Conservation (phyloP, 345 rosid species). For the Eucalyptus leucophloia region DNA sequence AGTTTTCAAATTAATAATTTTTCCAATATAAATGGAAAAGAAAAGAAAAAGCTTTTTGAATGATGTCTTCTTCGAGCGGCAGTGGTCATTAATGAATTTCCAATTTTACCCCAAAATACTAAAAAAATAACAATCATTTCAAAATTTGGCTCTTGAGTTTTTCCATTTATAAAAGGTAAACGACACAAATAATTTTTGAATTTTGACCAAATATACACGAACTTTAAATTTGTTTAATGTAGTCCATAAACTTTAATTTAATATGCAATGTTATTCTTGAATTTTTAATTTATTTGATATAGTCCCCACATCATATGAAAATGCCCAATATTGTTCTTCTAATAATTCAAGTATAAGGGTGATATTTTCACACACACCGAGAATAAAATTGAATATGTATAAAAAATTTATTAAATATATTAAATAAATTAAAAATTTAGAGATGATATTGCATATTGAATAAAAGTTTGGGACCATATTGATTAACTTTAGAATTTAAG, state of each 20-base stretch:
- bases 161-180: not conserved
- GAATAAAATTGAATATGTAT: too few relatives aligned
- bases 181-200: not conserved
- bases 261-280: rapidly evolving
- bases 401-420: too few relatives aligned
- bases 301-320: too few relatives aligned
- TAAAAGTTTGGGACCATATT: too few relatives aligned
- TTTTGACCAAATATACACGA: too few relatives aligned
- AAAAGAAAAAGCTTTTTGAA: not conserved
- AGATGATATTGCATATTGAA: too few relatives aligned
- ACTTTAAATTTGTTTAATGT: too few relatives aligned
- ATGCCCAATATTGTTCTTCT: too few relatives aligned
- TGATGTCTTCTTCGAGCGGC: not conserved
- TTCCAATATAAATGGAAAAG: not conserved
- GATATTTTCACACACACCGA: rapidly evolving
- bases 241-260: too few relatives aligned
- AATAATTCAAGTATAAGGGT: not conserved
- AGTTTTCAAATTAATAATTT: not conserved
- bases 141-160: not conserved
- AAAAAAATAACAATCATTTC: not conserved
- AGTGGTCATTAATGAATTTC: not conserved
- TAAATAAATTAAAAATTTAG: too few relatives aligned
- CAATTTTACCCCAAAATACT: not conserved
- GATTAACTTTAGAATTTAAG: too few relatives aligned
- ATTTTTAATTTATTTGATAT: too few relatives aligned